phyloP scores from a whole-genome alignment of 768 basidiomycete genomes.

The Pleurotus pulmonarius region DNA sequence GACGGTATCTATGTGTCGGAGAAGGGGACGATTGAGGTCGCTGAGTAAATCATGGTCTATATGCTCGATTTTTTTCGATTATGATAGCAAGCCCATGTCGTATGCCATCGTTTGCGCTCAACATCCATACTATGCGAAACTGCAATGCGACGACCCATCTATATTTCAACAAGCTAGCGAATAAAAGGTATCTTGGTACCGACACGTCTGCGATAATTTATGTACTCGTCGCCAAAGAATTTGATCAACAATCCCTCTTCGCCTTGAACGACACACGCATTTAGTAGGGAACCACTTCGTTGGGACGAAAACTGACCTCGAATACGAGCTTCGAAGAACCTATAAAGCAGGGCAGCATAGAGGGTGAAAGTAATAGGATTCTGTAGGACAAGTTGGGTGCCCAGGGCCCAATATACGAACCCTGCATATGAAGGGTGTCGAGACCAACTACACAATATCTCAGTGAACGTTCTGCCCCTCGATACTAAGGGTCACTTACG shows the following conservation, averaged over 20 bases:
- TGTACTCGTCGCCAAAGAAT: conserved; percentile 91
- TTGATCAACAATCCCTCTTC: conserved; percentile 77
- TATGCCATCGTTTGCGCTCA: background rate
- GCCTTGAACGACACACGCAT: conserved; percentile 34
- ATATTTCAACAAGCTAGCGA: conserved; percentile 33
- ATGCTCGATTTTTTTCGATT: background rate
- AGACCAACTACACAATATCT: conserved; percentile 53
- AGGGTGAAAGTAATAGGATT: conserved; percentile 72
- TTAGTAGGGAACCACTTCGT: background rate
- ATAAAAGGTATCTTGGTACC: conserved; percentile 90
- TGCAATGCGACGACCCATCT: no score
- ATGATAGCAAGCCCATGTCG: background rate
- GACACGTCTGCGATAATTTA: conserved; percentile 68
- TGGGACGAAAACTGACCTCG: conserved; percentile 48
- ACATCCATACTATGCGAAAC: no score
- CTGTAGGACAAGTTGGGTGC: conserved; percentile 88
- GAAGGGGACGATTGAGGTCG: conserved; percentile 54
- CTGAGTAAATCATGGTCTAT: conserved; percentile 28
- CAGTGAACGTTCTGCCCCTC: background rate
- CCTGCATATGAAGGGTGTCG: conserved; percentile 97
- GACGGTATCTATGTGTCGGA: conserved; percentile 92
- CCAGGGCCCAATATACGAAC: conserved; percentile 97
- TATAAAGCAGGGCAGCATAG: conserved; percentile 70
- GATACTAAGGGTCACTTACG: conserved; percentile 42
- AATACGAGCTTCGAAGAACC: conserved; percentile 83